Percentiles rank a stretch among this genome's conserved stretches.
phyloP scores from a whole-genome alignment of 495 filamentous ascomycete species.

The Staphylotrichum tortipilum region DNA sequence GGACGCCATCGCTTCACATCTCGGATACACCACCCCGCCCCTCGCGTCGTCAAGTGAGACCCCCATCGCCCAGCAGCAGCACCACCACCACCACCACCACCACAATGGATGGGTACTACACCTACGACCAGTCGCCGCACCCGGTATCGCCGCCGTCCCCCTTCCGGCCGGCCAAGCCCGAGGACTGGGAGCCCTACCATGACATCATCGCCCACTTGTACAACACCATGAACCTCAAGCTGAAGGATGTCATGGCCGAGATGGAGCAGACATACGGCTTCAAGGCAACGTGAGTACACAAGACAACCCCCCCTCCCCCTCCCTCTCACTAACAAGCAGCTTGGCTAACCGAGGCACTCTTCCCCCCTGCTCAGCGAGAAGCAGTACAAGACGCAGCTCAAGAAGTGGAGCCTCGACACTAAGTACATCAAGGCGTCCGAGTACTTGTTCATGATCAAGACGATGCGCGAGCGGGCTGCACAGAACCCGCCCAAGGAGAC shows the following conservation, averaged over 20 bases:
- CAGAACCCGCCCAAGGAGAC: conserved; percentile 24
- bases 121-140: background rate
- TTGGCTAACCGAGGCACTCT: background rate
- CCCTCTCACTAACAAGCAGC: no score
- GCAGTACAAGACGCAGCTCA: conserved; percentile 33
- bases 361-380: conserved; percentile 23
- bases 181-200: conserved; percentile 31
- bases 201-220: conserved; percentile 28
- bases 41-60: background rate
- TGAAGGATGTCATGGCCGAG: conserved; percentile 30
- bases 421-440: conserved; percentile 33
- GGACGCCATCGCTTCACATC: no score
- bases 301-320: no score
- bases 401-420: conserved; percentile 34
- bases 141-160: conserved; percentile 6
- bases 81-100: no score
- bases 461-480: conserved; percentile 19
- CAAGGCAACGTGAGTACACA: conserved; percentile 29
- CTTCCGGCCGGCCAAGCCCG: conserved; percentile 25
- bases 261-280: conserved; percentile 24
- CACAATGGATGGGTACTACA: conserved; percentile 12
- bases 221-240: conserved; percentile 28
- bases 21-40: no score
- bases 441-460: conserved; percentile 32
- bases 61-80: no score